Conservation (phyloP, 139 green algal genomes). For the Coccomyxa sp. region DNA sequence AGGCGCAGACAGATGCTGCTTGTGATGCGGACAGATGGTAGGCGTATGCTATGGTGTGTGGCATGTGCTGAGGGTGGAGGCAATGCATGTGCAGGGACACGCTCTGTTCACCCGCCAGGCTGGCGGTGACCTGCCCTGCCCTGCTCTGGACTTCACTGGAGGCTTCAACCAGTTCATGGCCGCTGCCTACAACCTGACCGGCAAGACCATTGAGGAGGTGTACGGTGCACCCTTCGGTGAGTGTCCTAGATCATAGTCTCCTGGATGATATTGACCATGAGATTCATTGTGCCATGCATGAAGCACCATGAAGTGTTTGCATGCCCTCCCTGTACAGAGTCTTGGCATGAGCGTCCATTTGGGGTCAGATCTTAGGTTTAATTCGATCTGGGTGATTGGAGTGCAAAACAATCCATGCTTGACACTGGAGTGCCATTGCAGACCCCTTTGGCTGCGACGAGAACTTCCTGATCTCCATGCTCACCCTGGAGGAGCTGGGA, state of each 20-base stretch:
- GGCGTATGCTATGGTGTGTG: too few species aligned
- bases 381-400: not conserved
- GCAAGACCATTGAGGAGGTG: not conserved
- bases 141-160: constrained; percentile 12
- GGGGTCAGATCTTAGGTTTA: not conserved
- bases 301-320: not conserved
- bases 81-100: constrained; percentile 22
- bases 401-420: not conserved
- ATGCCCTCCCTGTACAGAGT: not conserved
- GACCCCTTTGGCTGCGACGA: constrained; percentile 25
- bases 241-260: not conserved
- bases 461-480: constrained; percentile 26
- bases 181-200: constrained; percentile 13
- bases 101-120: constrained; percentile 23
- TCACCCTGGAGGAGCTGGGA: constrained; percentile 30
- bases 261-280: not conserved
- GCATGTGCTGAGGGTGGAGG: too few species aligned
- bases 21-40: too few species aligned
- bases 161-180: constrained; percentile 26
- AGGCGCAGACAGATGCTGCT: too few species aligned
- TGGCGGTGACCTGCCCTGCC: constrained; percentile 18
- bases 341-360: too few species aligned
- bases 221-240: constrained; percentile 1
- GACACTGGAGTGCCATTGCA: not conserved
- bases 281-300: not conserved